Base-by-base conservation (phyloP, 163 green algal species). In the Volvox carteri region DNA sequence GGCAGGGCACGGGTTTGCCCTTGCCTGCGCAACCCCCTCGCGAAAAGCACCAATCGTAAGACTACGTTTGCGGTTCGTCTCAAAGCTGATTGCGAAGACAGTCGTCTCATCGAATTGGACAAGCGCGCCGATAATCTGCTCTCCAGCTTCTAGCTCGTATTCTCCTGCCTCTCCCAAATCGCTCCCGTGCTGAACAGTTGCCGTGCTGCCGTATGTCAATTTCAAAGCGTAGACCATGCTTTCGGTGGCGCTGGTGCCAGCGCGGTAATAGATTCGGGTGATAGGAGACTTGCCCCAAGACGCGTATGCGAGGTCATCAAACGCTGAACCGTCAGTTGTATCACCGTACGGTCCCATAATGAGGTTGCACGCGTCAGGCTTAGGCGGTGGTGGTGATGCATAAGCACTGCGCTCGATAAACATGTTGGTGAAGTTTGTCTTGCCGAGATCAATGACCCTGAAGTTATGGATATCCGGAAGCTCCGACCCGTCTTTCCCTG, bases 261-360 rank as follows among this genome's bases (percentile, higher is more conserved):
- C 48, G 48, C 48, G 46, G 46, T 84, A 84, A 19, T 3, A 42
- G 16, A 84, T 48, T 8, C 33, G 30, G 3, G 46, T 50, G 16
- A 84, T 84, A 11, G 75, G 11, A 1, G 42, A 35, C 50, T 84
- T 48, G 0, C 75, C 75, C 75, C 48, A 68, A 8, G 16, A 35
- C 4, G 75, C 46, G 16, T 52, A 70, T 2, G 75, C 30, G 14
- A 84, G 30, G 21, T 84, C 75, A 50, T 84, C 75, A 52, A 84
- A 84, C 6, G 48, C 50, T 3, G 4, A 37, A 9, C 75, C 75
- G 30, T 84, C 75, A 2, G 30, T 70, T 30, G 48, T 50, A 35
- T 58, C 48, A 12, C 75, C 75, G 46, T 84, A 84, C 16, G 75
- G 75, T 5, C 75, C 75, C 75, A 84, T 84, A 14, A 84, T 70